Percentiles rank a stretch among this genome's conserved stretches.
Evolutionary conservation across 106 monocot genomes (phyloP).

Genomic region (Dendrobium officinale): DNA sequence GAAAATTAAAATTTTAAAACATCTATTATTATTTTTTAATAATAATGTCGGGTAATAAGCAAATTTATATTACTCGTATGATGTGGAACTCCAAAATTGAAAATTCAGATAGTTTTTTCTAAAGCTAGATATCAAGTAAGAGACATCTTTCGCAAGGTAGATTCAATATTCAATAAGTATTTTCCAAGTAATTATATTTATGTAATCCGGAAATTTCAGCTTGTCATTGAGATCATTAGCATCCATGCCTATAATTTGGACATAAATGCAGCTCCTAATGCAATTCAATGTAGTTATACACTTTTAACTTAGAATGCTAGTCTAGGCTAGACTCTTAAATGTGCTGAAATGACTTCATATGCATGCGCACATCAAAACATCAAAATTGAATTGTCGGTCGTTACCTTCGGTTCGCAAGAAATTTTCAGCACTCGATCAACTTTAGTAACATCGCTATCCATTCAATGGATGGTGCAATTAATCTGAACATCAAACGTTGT

Average conservation of each 20-base stretch:
- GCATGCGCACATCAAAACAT: background rate
- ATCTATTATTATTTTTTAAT: background rate
- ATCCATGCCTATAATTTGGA: background rate
- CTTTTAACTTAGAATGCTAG: background rate
- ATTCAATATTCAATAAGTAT: slow-evolving; percentile 1
- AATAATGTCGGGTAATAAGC: background rate
- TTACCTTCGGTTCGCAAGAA: slow-evolving; percentile 26
- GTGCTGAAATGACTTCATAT: background rate
- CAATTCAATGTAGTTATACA: background rate
- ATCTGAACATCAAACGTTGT: background rate
- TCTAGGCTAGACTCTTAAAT: background rate
- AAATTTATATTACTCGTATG: background rate
- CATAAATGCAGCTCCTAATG: background rate
- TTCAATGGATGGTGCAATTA: slow-evolving; percentile 11
- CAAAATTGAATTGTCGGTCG: background rate
- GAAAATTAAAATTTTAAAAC: no score
- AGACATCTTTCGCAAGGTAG: background rate
- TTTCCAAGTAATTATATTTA: background rate
- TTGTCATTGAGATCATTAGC: background rate
- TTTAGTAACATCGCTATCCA: slow-evolving; percentile 33
- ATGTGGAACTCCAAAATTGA: background rate
- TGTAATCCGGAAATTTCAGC: background rate
- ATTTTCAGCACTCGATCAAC: slow-evolving; percentile 9
- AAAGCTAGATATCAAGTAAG: background rate
- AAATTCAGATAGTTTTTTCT: background rate